Percentiles rank a stretch among this genome's conserved stretches.
phyloP scores from a whole-genome alignment of 805 yeast genomes.

The Wickerhamomyces chaumierensis region DNA sequence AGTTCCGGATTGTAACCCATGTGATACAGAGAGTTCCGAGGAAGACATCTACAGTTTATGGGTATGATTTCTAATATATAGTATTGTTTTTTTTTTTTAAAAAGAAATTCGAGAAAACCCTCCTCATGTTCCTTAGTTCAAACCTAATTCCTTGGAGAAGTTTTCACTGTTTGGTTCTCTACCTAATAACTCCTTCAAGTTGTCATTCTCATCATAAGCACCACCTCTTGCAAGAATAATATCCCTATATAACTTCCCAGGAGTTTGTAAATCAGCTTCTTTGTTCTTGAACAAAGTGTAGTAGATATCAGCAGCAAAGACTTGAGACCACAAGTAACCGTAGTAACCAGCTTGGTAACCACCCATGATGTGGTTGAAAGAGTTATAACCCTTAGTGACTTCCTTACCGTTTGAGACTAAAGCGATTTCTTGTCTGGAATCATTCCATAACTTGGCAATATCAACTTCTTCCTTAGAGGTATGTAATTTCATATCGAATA shows the following conservation, averaged over 20 bases:
- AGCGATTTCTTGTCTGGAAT: slow-evolving; percentile 50
- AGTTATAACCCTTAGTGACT: slow-evolving; percentile 55
- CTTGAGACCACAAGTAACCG: slow-evolving; percentile 80
- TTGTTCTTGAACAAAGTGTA: slow-evolving; percentile 55
- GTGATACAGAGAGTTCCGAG: no score
- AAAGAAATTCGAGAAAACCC: no score
- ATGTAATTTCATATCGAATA: slow-evolving; percentile 68
- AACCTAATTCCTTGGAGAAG: slow-evolving; percentile 57
- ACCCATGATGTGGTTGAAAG: slow-evolving; percentile 69
- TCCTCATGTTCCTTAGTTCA: slow-evolving; percentile 14
- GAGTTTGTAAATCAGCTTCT: slow-evolving; percentile 45
- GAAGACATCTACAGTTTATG: no score
- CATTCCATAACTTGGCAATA: slow-evolving; percentile 51
- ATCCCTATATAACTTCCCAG: slow-evolving; percentile 62
- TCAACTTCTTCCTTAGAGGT: slow-evolving; percentile 34
- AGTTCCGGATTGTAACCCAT: no score
- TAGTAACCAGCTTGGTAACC: slow-evolving; percentile 83
- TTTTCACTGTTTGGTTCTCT: slow-evolving; percentile 68
- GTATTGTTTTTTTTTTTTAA: no score
- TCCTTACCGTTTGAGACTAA: slow-evolving; percentile 44
- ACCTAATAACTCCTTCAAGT: slow-evolving; percentile 55
- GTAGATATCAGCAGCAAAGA: slow-evolving; percentile 76
- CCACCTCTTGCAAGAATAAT: slow-evolving; percentile 64
- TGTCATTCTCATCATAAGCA: slow-evolving; percentile 55
- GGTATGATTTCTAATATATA: no score